These are phyloP conservation scores for Claviceps maximensis DNA, from an alignment of 2,329 filamentous ascomycete species.

Conservation along the genomic window DNA sequence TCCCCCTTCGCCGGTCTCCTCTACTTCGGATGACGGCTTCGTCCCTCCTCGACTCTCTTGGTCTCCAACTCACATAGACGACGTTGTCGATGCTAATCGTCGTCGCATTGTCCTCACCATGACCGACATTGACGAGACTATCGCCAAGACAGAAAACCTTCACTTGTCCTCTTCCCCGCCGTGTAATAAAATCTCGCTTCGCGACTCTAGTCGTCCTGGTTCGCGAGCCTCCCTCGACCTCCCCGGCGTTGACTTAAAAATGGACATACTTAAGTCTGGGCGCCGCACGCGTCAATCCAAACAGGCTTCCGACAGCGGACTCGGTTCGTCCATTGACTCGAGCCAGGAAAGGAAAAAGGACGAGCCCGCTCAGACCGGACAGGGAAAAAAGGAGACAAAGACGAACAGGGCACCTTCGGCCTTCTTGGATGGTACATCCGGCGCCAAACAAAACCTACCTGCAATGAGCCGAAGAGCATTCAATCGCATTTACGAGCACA, in stretches of 20 bases:
- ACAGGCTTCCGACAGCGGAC: constrained; percentile 72
- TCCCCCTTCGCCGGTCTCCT: constrained; percentile 19
- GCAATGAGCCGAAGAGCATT: constrained; percentile 56
- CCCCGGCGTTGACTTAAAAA: constrained; percentile 37
- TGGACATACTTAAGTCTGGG: constrained; percentile 29
- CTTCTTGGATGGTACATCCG: constrained; percentile 45
- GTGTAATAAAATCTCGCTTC: constrained; percentile 22
- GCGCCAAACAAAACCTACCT: constrained; percentile 35
- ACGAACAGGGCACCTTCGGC: constrained; percentile 32
- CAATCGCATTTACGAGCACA: constrained; percentile 67
- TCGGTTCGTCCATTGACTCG: constrained; percentile 69
- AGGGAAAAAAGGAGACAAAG: constrained; percentile 16
- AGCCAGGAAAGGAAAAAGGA: constrained; percentile 42
- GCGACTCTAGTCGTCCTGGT: constrained; percentile 45
- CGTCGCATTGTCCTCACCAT: constrained; percentile 56
- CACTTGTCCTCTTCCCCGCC: constrained; percentile 23
- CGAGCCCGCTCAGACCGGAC: constrained; percentile 21
- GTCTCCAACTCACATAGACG: constrained; percentile 57
- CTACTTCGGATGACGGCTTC: constrained; percentile 32
- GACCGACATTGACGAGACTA: constrained; percentile 49
- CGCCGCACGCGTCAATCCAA: constrained; percentile 41
- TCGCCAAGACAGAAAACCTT: constrained; percentile 32
- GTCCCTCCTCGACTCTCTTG: constrained; percentile 45
- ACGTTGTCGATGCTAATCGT: constrained; percentile 56
- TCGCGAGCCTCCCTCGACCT: constrained; percentile 46